These are phyloP conservation scores for Chaetoceros tenuissimus DNA, from an alignment of 108 stramenopile genomes.

Conservation along the genomic window DNA sequence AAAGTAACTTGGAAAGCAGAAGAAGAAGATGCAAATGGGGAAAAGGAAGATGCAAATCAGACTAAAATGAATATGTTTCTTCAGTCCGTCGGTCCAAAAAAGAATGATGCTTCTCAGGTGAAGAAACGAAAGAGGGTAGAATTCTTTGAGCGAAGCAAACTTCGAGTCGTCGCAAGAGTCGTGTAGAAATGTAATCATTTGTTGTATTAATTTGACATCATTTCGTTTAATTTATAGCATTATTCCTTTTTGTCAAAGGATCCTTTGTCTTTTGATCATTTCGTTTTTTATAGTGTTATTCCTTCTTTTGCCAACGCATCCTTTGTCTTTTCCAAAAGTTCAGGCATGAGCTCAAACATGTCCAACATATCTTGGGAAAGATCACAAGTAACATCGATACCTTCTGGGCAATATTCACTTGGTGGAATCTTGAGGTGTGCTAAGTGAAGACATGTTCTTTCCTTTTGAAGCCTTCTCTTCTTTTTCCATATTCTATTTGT, in stretches of 20 bases:
- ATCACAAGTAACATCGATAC: slow-evolving; percentile 28
- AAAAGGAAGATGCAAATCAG: slow-evolving; percentile 23
- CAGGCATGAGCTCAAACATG: slow-evolving; percentile 20
- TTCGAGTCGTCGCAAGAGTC: no score
- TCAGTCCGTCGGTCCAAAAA: neutral
- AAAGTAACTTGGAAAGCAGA: slow-evolving; percentile 49
- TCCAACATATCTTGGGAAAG: slow-evolving; percentile 19
- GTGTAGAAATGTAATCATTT: no score
- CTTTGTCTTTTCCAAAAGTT: slow-evolving; percentile 12
- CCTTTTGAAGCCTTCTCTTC: slow-evolving; percentile 27
- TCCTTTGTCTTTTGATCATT: neutral
- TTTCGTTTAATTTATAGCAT: no score
- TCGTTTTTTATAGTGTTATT: slow-evolving; percentile 1
- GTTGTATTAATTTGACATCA: no score
- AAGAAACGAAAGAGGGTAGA: neutral
- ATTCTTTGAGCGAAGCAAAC: no score
- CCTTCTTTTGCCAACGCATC: slow-evolving; percentile 10
- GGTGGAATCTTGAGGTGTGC: slow-evolving; percentile 20
- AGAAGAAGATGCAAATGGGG: slow-evolving; percentile 49
- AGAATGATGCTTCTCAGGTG: neutral
- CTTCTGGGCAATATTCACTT: slow-evolving; percentile 23
- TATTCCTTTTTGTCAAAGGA: no score
- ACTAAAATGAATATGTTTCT: slow-evolving; percentile 25
- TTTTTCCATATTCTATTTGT: slow-evolving; percentile 67
- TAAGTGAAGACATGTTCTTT: slow-evolving; percentile 24